A percentile compares a stretch with the other conserved stretches of the same genome.
phyloP scores from a whole-genome alignment of 2,329 filamentous ascomycete species.

The Magnaporthiopsis incrustans region DNA sequence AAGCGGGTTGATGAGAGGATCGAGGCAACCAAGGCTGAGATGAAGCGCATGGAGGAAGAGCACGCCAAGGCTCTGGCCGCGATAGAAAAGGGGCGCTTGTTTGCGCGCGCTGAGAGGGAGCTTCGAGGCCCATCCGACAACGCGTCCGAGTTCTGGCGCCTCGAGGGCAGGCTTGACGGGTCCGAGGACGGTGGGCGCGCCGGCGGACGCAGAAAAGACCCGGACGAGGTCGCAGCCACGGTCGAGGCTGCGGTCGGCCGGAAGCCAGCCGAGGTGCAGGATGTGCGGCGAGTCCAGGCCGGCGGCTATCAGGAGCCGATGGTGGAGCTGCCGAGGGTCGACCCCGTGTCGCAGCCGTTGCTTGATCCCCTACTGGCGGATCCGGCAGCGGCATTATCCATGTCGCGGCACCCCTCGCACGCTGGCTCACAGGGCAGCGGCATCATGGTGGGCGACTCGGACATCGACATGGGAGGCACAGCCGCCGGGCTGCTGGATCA shows the following conservation, averaged over 20 bases:
- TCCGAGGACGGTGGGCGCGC: slow-evolving; percentile 37
- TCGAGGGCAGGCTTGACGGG: slow-evolving; percentile 49
- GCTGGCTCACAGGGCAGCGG: slow-evolving; percentile 48
- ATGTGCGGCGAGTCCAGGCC: slow-evolving; percentile 65
- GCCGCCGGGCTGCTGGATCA: slow-evolving; percentile 60
- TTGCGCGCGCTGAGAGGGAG: slow-evolving; percentile 69
- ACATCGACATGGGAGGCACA: slow-evolving; percentile 58
- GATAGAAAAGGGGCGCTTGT: slow-evolving; percentile 60
- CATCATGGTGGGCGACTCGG: slow-evolving; percentile 49
- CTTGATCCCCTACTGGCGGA: slow-evolving; percentile 11
- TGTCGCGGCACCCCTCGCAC: slow-evolving; percentile 47
- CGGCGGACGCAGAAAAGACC: slow-evolving; percentile 32
- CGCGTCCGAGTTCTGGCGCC: slow-evolving; percentile 53
- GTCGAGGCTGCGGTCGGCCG: slow-evolving; percentile 66
- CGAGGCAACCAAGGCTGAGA: slow-evolving; percentile 66
- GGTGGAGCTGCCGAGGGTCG: slow-evolving; percentile 43
- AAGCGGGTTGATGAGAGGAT: slow-evolving; percentile 68
- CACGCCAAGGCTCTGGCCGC: slow-evolving; percentile 70
- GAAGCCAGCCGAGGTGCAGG: slow-evolving; percentile 54
- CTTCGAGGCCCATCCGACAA: slow-evolving; percentile 43
- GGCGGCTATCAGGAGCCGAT: slow-evolving; percentile 64
- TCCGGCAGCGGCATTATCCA: slow-evolving; percentile 18
- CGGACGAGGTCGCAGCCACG: slow-evolving; percentile 67
- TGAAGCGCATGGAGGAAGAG: slow-evolving; percentile 73
- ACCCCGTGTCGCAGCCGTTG: slow-evolving; percentile 31